Percentiles rank a stretch among this genome's conserved stretches.
phyloP scores from a whole-genome alignment of 2,329 filamentous ascomycete genomes.

The Knufia petricola region DNA sequence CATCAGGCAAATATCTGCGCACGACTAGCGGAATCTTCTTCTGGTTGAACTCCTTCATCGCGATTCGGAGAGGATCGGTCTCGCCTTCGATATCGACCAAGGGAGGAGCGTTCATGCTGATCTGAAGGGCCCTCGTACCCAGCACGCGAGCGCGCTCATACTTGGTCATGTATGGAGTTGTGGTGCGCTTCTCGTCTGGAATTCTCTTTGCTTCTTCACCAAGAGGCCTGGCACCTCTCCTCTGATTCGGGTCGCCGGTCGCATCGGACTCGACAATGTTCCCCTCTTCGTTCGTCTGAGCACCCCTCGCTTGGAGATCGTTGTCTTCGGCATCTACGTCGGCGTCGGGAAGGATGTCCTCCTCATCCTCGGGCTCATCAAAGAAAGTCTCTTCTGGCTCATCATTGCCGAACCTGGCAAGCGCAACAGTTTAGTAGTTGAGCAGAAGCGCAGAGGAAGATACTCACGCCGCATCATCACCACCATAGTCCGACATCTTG shows the following conservation, averaged over 20 bases:
- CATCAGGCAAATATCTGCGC: conserved; percentile 89
- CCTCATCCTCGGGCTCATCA: conserved; percentile 49
- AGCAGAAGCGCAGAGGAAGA: too few species aligned
- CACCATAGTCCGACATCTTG: conserved; percentile 64
- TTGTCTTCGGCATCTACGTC: conserved; percentile 30
- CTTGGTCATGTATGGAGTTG: conserved; percentile 98
- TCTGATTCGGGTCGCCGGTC: conserved; percentile 37
- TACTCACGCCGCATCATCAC: conserved; percentile 53
- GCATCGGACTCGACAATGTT: conserved; percentile 39
- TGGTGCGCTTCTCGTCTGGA: conserved; percentile 73
- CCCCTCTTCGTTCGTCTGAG: conserved; percentile 47
- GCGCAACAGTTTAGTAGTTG: conserved; percentile 1
- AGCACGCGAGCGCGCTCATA: conserved; percentile 92
- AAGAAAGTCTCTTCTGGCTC: conserved; percentile 29
- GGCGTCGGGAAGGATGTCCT: conserved; percentile 49
- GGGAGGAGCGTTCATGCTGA: conserved; percentile 97
- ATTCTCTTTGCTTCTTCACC: conserved; percentile 72
- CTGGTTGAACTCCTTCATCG: conserved; percentile 91
- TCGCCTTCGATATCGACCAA: conserved; percentile 94
- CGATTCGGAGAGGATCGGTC: conserved; percentile 94
- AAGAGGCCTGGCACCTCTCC: conserved; percentile 44
- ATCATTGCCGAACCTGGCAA: conserved; percentile 19
- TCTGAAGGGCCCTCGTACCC: conserved; percentile 87
- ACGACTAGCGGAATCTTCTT: conserved; percentile 98
- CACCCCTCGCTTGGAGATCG: conserved; percentile 42